Conservation (phyloP, 768 basidiomycete species). For the Rhizopogon vulgaris region DNA sequence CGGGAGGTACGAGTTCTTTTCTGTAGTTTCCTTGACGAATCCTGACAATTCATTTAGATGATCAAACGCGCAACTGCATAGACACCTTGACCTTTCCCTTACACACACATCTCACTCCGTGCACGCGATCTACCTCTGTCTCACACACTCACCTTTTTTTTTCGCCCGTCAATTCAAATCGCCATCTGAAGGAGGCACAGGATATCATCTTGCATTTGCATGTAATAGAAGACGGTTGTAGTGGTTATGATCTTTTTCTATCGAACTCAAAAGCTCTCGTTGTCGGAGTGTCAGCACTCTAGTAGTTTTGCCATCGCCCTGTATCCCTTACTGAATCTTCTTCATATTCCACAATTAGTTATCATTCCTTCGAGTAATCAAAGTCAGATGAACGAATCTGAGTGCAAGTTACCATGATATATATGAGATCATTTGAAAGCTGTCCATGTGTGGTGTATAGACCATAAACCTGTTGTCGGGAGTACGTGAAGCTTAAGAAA, state of each 20-base stretch:
- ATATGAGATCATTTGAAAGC: background rate
- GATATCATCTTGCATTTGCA: slow-evolving; percentile 44
- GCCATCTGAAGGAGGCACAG: slow-evolving; percentile 73
- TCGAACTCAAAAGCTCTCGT: slow-evolving; percentile 2
- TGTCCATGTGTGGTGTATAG: no score
- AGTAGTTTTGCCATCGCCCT: no score
- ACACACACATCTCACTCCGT: slow-evolving; percentile 27
- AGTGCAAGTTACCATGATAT: background rate
- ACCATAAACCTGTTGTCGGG: no score
- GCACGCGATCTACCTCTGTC: slow-evolving; percentile 44
- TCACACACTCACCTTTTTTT: slow-evolving; percentile 11
- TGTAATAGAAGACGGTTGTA: slow-evolving; percentile 47
- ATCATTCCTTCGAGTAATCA: slow-evolving; percentile 7
- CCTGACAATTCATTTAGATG: slow-evolving; percentile 41
- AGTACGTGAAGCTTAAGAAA: no score
- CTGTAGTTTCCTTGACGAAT: background rate
- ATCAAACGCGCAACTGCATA: slow-evolving; percentile 76
- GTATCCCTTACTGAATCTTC: background rate
- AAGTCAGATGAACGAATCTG: background rate
- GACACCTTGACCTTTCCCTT: slow-evolving; percentile 30
- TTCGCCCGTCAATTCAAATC: slow-evolving; percentile 23
- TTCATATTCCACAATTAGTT: background rate
- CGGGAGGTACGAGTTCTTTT: slow-evolving; percentile 59
- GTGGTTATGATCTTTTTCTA: background rate
- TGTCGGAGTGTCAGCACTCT: background rate